Evolutionary conservation across 805 yeast species (phyloP).

Genomic region (Blastobotrys americana): DNA sequence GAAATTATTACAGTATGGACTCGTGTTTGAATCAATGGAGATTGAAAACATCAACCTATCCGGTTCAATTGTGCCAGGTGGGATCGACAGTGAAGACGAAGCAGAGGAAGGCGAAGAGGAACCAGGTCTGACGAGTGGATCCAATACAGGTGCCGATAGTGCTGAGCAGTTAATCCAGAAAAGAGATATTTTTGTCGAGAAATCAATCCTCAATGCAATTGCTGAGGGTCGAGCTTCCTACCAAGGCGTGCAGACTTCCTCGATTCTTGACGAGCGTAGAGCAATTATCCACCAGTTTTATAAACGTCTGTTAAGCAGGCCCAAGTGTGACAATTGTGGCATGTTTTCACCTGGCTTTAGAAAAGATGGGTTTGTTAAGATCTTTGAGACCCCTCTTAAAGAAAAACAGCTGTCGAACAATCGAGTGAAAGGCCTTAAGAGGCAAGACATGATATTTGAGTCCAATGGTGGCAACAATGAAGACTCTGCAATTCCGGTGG

Average conservation of each 20-base stretch:
- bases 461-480: conserved; percentile 22
- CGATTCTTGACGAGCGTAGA: conserved; percentile 84
- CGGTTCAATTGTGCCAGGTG: conserved; percentile 19
- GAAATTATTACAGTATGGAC: conserved; percentile 78
- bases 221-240: conserved; percentile 65
- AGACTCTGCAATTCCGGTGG: conserved; percentile 31
- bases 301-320: conserved; percentile 61
- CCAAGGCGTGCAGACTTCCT: conserved; percentile 70
- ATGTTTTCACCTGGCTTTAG: conserved; percentile 92
- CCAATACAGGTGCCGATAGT: conserved; percentile 26
- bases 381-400: conserved; percentile 77
- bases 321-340: conserved; percentile 92
- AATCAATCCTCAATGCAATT: conserved; percentile 65
- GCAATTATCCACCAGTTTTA: conserved; percentile 59
- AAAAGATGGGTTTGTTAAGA: conserved; percentile 89
- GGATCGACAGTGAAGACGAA: conserved; percentile 36
- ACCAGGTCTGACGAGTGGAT: conserved; percentile 10
- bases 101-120: conserved; percentile 31
- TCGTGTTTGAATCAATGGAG: conserved; percentile 67
- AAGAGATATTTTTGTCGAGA: conserved; percentile 64
- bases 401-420: conserved; percentile 75
- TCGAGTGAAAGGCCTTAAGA: conserved; percentile 67
- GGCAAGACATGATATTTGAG: conserved; percentile 61
- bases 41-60: conserved; percentile 53
- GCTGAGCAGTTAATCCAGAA: conserved; percentile 44